These are phyloP conservation scores for Phytophthora hibernalis DNA, from an alignment of 352 stramenopile genomes.

Conservation along the genomic window DNA sequence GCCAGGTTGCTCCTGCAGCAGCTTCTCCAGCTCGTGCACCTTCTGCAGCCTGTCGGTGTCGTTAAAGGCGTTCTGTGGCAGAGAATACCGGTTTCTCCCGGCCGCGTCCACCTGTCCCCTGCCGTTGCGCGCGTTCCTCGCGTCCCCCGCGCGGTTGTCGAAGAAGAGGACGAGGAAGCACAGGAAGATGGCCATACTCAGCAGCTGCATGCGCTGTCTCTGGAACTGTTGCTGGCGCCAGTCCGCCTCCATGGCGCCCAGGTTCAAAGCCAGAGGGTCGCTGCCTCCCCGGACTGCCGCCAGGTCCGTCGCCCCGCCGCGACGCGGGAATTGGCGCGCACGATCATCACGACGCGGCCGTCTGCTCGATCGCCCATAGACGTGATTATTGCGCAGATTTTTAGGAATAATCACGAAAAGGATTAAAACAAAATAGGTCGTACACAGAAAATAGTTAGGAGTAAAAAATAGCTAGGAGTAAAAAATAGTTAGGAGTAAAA, in stretches of 20 bases:
- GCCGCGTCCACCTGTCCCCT: constrained; percentile 19
- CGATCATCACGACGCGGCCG: constrained; percentile 83
- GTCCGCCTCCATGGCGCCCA: constrained; percentile 76
- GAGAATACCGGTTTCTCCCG: constrained; percentile 47
- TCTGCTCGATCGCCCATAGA: constrained; percentile 44
- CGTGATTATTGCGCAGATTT: constrained; percentile 21
- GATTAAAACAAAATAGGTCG: neutral
- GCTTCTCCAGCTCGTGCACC: constrained; percentile 55
- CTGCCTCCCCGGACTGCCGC: constrained; percentile 13
- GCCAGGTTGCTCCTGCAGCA: constrained; percentile 53
- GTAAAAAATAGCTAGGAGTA: too few relatives aligned
- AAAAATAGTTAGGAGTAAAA: too few relatives aligned
- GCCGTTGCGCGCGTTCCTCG: constrained; percentile 37
- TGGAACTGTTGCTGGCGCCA: constrained; percentile 89
- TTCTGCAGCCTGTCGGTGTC: constrained; percentile 64
- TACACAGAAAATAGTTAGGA: neutral
- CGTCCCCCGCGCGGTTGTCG: constrained; percentile 70
- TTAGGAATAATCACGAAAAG: neutral
- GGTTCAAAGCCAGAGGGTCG: constrained; percentile 54
- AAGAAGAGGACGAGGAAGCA: constrained; percentile 91
- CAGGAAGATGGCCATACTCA: constrained; percentile 89
- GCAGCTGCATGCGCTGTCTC: constrained; percentile 87
- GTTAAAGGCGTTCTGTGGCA: constrained; percentile 61
- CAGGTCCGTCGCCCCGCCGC: constrained; percentile 21
- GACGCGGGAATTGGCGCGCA: constrained; percentile 71